These are phyloP conservation scores for Kluyveromyces sp. DNA, from an alignment of 1,139 yeast species.

Conservation along the genomic window DNA sequence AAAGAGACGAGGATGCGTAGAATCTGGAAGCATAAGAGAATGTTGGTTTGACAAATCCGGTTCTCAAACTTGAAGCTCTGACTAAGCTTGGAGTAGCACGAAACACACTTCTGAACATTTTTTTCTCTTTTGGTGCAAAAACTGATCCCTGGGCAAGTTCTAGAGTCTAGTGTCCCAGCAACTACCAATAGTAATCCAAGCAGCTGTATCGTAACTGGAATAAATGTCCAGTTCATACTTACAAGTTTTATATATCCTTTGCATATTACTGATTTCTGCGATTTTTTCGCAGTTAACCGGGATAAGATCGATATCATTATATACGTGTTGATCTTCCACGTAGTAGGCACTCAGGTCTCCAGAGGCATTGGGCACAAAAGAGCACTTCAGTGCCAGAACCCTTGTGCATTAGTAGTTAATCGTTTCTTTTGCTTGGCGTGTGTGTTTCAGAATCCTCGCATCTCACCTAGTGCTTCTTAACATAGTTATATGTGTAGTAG, in stretches of 20 bases:
- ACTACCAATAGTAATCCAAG: no score
- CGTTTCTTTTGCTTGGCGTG: no score
- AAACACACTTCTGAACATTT: slow-evolving; percentile 21
- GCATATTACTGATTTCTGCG: background rate
- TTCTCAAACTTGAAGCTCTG: slow-evolving; percentile 8
- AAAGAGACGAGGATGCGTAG: slow-evolving; percentile 21
- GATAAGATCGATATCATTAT: background rate
- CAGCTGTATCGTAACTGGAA: no score
- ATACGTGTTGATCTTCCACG: slow-evolving; percentile 1
- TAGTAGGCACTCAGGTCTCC: no score
- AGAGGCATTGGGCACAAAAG: no score
- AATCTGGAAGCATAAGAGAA: slow-evolving; percentile 13
- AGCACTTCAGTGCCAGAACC: no score
- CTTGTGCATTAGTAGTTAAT: no score
- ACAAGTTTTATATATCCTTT: no score
- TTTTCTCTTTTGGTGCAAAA: background rate
- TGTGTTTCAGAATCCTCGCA: background rate
- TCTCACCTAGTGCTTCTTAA: slow-evolving; percentile 3
- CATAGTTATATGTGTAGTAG: slow-evolving; percentile 1
- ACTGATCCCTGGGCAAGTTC: no score
- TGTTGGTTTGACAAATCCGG: slow-evolving; percentile 11
- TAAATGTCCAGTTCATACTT: no score
- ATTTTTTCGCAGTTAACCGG: background rate
- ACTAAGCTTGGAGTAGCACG: slow-evolving; percentile 17
- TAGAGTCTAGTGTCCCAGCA: no score